These are phyloP conservation scores for Termitomyces sp. DNA, from an alignment of 768 basidiomycete species.

Conservation along the genomic window DNA sequence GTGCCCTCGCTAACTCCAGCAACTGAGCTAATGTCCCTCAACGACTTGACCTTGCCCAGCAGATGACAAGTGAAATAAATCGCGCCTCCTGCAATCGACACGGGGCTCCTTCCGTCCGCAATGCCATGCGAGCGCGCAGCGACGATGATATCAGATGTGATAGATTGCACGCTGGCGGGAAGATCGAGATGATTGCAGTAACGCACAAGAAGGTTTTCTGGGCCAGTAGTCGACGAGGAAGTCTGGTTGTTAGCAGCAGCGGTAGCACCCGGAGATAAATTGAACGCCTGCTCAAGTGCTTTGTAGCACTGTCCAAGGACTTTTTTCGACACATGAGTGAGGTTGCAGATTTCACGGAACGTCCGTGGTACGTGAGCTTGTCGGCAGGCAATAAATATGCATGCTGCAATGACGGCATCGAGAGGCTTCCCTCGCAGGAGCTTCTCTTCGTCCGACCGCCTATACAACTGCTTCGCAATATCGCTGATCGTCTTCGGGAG, in stretches of 20 bases:
- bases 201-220: conserved; percentile 86
- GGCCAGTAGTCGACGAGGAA: conserved; percentile 57
- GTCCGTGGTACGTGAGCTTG: conserved; percentile 95
- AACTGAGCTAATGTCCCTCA: conserved; percentile 84
- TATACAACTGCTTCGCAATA: conserved; percentile 96
- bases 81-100: conserved; percentile 97
- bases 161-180: conserved; percentile 76
- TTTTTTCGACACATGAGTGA: conserved; percentile 95
- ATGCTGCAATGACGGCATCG: conserved; percentile 93
- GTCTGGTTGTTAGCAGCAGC: conserved; percentile 49
- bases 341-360: conserved; percentile 92
- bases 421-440: conserved; percentile 87
- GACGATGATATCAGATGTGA: conserved; percentile 79
- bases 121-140: conserved; percentile 80
- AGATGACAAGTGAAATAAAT: conserved; percentile 91
- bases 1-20: conserved; percentile 96
- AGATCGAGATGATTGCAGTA: conserved; percentile 93
- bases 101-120: conserved; percentile 90
- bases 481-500: conserved; percentile 92
- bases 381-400: conserved; percentile 96
- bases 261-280: conserved; percentile 72
- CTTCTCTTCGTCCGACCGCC: conserved; percentile 95
- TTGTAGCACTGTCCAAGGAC: conserved; percentile 92
- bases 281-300: conserved; percentile 84
- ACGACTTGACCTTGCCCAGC: conserved; percentile 68